A percentile compares a stretch with the other conserved stretches of the same genome.
Conservation (phyloP, 169 alveolate genomes). For the Eimeria brunetti region DNA sequence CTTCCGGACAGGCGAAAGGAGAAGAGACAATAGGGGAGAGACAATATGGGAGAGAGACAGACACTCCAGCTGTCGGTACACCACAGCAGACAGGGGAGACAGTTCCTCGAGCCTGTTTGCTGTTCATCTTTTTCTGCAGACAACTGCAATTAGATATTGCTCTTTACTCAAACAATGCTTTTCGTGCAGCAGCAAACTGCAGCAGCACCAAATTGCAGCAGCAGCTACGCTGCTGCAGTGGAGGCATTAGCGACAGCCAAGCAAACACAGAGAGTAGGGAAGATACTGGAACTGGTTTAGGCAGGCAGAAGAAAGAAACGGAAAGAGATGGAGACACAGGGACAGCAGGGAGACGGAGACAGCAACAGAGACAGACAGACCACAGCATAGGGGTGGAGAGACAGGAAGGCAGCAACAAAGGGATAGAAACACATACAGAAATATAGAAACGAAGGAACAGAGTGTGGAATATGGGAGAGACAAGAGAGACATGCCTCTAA, state of each 20-base stretch:
- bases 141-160: neutral
- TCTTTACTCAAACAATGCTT: neutral
- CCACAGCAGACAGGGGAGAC: constrained; percentile 4
- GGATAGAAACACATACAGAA: too few species aligned
- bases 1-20: neutral
- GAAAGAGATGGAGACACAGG: neutral
- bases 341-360: neutral
- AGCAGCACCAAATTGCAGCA: neutral
- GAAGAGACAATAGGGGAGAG: neutral
- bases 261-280: neutral
- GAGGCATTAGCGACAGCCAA: neutral
- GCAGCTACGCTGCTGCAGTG: neutral
- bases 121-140: neutral
- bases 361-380: neutral
- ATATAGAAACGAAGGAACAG: too few species aligned
- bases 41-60: neutral
- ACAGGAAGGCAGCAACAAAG: too few species aligned
- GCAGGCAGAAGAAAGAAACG: neutral
- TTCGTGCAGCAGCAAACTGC: neutral
- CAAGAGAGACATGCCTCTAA: too few species aligned
- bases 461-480: too few species aligned
- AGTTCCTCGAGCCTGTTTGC: too few species aligned
- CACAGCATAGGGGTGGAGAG: neutral
- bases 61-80: neutral
- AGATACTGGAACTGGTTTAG: too few species aligned